Percentiles rank a stretch among this genome's conserved stretches.
Evolutionary conservation across 2,329 filamentous ascomycete genomes (phyloP).

Genomic region (Cladosporium cucumerinum): DNA sequence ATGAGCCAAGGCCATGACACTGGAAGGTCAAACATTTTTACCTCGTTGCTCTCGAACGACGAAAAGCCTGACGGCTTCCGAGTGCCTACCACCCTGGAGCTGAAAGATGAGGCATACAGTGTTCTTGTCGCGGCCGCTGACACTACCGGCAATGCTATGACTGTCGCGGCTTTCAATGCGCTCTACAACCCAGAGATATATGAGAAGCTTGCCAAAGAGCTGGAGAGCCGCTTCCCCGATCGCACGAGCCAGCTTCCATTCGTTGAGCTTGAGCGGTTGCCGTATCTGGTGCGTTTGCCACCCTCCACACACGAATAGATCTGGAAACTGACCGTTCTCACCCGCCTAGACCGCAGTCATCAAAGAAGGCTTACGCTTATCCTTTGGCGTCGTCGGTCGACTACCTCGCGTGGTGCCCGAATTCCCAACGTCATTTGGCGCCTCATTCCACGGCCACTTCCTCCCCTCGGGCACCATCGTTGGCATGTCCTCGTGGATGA

Average conservation of each 20-base stretch:
- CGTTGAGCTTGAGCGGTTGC: not conserved
- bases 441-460: not conserved
- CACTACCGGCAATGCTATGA: slow-evolving; percentile 37
- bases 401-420: slow-evolving; percentile 36
- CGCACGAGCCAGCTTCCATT: not conserved
- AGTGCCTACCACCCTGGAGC: slow-evolving; percentile 26
- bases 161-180: slow-evolving; percentile 32
- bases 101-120: slow-evolving; percentile 31
- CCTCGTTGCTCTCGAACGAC: not conserved
- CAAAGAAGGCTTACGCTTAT: slow-evolving; percentile 38
- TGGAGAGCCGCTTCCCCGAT: not conserved
- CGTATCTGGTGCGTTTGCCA: not conserved
- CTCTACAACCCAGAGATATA: slow-evolving; percentile 30
- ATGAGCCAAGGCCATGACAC: not conserved
- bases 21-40: not conserved
- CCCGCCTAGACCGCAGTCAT: slow-evolving; percentile 37
- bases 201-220: not conserved
- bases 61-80: slow-evolving; percentile 20
- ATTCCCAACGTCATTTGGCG: not conserved
- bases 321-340: too few species aligned
- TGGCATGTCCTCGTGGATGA: slow-evolving; percentile 27
- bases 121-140: slow-evolving; percentile 34
- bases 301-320: too few species aligned
- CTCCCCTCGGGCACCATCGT: slow-evolving; percentile 26
- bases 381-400: slow-evolving; percentile 34